A percentile compares a stretch with the other conserved stretches of the same genome.
Evolutionary conservation across 192 early-diverging fungal species (phyloP).

Genomic region (Coemansia sp.): DNA sequence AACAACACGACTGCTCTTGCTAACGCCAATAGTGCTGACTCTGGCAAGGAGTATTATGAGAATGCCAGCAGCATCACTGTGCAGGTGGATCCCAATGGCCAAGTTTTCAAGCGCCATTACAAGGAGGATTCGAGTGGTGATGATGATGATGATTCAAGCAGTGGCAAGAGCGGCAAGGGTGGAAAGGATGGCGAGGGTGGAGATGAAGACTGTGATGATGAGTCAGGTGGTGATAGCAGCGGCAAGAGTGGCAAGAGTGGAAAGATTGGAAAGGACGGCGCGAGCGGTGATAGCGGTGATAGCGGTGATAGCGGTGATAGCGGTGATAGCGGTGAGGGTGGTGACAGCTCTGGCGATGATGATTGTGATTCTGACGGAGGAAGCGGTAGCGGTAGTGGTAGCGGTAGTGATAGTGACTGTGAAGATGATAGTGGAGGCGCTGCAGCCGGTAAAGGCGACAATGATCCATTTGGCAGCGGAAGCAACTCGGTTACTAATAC

Average conservation of each 20-base stretch:
- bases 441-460: no score
- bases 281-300: not conserved
- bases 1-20: not conserved
- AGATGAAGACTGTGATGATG: not conserved
- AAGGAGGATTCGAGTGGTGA: not conserved
- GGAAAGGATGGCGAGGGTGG: not conserved
- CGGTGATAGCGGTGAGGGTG: no score
- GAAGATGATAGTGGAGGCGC: no score
- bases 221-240: not conserved
- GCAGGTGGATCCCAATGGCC: not conserved
- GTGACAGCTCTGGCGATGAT: no score
- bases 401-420: not conserved
- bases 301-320: not conserved
- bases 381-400: no score
- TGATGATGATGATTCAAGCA: not conserved
- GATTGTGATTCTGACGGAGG: not conserved
- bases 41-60: constrained; percentile 2
- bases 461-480: no score
- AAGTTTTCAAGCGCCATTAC: not conserved
- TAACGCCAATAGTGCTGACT: not conserved
- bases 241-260: constrained; percentile 1
- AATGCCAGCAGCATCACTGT: constrained; percentile 11
- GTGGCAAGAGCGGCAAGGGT: constrained; percentile 2
- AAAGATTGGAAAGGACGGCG: not conserved
- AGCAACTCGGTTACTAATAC: not conserved